Evolutionary conservation across 345 rosid species (phyloP).

Genomic region (Citropsis articulata): DNA sequence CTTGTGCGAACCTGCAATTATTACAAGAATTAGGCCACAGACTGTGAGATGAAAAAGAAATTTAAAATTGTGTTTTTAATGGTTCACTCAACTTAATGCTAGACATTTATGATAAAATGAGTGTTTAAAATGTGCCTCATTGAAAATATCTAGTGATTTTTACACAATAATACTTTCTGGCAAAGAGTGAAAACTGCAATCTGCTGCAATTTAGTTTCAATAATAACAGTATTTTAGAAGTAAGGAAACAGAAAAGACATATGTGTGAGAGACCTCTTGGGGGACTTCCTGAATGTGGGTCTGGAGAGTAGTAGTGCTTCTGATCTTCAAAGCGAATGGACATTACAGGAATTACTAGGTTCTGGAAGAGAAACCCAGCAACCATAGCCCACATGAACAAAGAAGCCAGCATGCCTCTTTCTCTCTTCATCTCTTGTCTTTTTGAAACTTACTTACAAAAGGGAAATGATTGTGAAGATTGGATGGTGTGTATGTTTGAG

Average conservation of each 20-base stretch:
- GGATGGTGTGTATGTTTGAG: constrained; percentile 13
- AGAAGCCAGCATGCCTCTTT: constrained; percentile 21
- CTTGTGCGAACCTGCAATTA: constrained; percentile 41
- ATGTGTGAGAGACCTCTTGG: constrained; percentile 29
- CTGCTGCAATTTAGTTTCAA: background rate
- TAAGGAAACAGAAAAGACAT: background rate
- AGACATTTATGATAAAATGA: background rate
- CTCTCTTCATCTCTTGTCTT: constrained; percentile 30
- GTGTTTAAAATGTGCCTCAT: background rate
- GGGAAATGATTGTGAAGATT: constrained; percentile 7
- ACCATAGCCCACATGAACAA: constrained; percentile 35
- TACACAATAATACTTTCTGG: background rate
- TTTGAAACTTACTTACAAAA: background rate
- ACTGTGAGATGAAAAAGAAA: background rate
- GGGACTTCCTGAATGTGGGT: constrained; percentile 53
- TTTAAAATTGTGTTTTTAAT: background rate
- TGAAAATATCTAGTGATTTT: background rate
- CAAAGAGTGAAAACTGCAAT: background rate
- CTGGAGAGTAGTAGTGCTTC: constrained; percentile 61
- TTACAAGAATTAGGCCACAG: background rate
- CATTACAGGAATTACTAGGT: constrained; percentile 38
- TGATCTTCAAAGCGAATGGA: constrained; percentile 49
- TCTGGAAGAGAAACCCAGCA: constrained; percentile 44
- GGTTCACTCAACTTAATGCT: background rate
- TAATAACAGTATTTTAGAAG: background rate